Percentiles rank a stretch among this genome's conserved stretches.
These are phyloP conservation scores for Staphylotrichum tortipilum DNA, from an alignment of 495 filamentous ascomycete genomes.

Conservation along the genomic window DNA sequence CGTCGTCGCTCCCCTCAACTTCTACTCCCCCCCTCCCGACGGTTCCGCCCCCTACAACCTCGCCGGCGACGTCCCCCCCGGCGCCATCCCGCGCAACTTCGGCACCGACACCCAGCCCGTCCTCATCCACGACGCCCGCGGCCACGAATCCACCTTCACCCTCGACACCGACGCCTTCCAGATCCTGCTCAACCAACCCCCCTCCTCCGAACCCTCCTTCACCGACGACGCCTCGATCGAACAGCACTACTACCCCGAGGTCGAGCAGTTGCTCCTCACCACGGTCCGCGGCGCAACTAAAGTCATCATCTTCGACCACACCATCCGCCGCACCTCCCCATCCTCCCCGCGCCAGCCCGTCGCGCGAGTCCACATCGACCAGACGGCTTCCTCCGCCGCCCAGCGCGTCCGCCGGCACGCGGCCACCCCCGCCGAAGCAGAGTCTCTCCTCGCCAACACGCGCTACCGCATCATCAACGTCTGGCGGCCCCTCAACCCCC, in stretches of 20 bases:
- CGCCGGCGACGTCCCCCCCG: conserved; percentile 55
- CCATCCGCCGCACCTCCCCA: conserved; percentile 57
- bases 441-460: conserved; percentile 42
- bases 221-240: conserved; percentile 54
- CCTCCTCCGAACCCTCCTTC: conserved; percentile 52
- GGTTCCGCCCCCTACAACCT: conserved; percentile 59
- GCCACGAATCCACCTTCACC: conserved; percentile 52
- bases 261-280: conserved; percentile 55
- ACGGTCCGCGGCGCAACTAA: conserved; percentile 52
- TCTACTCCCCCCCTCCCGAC: conserved; percentile 57
- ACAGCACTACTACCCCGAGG: conserved; percentile 72
- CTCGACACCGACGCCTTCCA: conserved; percentile 70
- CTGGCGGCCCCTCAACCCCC: conserved; percentile 66
- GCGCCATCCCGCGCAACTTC: conserved; percentile 56
- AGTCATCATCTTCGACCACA: conserved; percentile 79
- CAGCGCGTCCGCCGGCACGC: conserved; percentile 60
- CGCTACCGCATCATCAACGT: conserved; percentile 82
- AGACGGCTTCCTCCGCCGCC: conserved; percentile 55
- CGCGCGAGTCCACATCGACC: conserved; percentile 70
- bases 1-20: conserved; percentile 56
- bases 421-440: conserved; percentile 40
- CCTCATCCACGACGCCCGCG: conserved; percentile 41
- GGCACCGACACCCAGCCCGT: conserved; percentile 35
- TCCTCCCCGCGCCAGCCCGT: conserved; percentile 55
- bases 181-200: conserved; percentile 43